Evolutionary conservation across 768 basidiomycete genomes (phyloP), one percentile per base, ranked within the genome.

Genomic region (Pleurotus tuoliensis): DNA sequence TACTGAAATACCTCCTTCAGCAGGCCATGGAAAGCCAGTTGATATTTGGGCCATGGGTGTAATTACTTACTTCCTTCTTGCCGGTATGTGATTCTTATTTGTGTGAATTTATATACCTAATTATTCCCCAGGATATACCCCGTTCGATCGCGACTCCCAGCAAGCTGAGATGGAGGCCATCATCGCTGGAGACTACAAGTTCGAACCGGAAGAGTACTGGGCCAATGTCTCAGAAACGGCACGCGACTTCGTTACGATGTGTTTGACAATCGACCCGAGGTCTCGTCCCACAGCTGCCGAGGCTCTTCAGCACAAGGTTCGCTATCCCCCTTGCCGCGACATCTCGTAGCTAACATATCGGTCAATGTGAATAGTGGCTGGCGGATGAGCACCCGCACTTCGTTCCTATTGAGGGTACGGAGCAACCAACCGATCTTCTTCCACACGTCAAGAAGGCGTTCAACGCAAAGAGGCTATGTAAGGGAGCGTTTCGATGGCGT

Each of bases 21-120:
- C 86, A 55, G 96, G 96, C 3, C 96, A 99, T 64, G 84, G 89
- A 41, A 97, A 92, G 73, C 94, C 95, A 7, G 95, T 97, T 15
- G 96, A 96, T 64, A 74, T 96, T 55, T 95, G 94, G 95, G 94
- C 96, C 1, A 95, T 98, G 84, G 96, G 96, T 39, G 96, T 99
- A 48, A 95, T 99, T 70, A 91, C 96, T 11, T 98, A 98, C 74
- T 97, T 97, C 86, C 76, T 98, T 3, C 86, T 98, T 25, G 73
- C 75, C 3, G 60, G 59, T 57, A 30, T 9, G 56, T 52, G 15
- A 16, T 5, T 2, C 40, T 20, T 4, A 2, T 15, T 34, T 12
- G 7, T 24, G 9, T 37, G 13, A 15, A 20, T 55, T 44, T 43
- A 11, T 11, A 2, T 25, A 15, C 20, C 47, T n/a, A 0, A 20